Base-by-base conservation (phyloP, 495 filamentous ascomycete species). In the Penicillium bovifimosum region DNA sequence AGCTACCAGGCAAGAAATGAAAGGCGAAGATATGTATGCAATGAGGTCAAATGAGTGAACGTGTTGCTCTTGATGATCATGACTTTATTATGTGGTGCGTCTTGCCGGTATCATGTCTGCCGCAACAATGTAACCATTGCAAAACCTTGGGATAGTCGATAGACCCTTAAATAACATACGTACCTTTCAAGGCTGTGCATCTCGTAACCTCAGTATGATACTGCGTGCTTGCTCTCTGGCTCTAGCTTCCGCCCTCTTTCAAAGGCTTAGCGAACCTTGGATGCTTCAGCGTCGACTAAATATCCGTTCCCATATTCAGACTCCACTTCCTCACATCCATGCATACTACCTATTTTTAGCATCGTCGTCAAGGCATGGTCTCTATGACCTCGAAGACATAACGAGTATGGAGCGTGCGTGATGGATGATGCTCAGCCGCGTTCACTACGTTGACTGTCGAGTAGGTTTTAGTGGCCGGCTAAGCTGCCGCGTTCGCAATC, bases 1-100 rank as follows among this genome's bases (percentile, higher is more conserved):
- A 88, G 60, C 62, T 84, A 45, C 78, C 77, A 5, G 80, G 75
- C 40, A 82, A 81, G 71, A 80, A 80, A 68, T 80, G 54, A 62
- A 36, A 13, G 14, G 2, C 1, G 38, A 29, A 33, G 43, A 18
- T 0, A 44, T 34, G 5, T 26, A 44, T 33, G 14, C 14, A 44
- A 29, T 42, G 34, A 44, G 24, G 36, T 35, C 33, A 36, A 42
- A 47, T 48, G 43, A 59, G 20, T 47, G 55, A 58, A 40, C 38
- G 33, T 40, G 14, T 24, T 41, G 31, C 29, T 41, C 39, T 47
- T 39, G 32, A 54, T 45, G 50, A 45, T 41, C 24, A 49, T 50
- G 34, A 38, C 36, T 47, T 44, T 17, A 11, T 29, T 31, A 53
- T 26, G 2, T 39, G 33, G 38, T 24, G 26, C 24, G 17, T 40